Base-by-base conservation (phyloP, 2,329 filamentous ascomycete genomes). In the Xylaria sp. region DNA sequence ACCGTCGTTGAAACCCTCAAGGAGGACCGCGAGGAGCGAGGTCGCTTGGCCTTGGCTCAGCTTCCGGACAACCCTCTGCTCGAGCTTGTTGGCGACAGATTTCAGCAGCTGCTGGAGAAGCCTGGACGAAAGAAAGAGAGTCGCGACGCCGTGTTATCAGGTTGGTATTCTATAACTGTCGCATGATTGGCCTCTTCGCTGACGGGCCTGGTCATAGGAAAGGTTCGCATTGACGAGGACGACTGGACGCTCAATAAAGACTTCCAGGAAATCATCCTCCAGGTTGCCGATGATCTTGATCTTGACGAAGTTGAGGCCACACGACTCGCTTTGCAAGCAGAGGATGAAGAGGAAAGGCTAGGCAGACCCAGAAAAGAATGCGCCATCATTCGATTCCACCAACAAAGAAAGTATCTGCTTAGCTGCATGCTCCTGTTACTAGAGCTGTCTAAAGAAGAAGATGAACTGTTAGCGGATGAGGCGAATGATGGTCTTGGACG, bases 251-350 rank as follows among this genome's bases (percentile, higher is more conserved):
- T 99, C 82, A 97, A 97, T 80, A 87, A 92, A 64, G 90, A 93
- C 70, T 98, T 99, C 80, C 90, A 95, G 76, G 91, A 97, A 79
- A 89, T 91, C 73, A 88, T 90, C 28, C 84, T 97, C 36, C 88
- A 93, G 74, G 85, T 99, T 43, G 92, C 95, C 63, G 94, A 98
- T 79, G 93, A 93, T 73, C 85, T 97, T 69, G 90, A 97, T 75
- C 85, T 99, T 60, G 94, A 99, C 80, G 97, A 99, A 80, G 78
- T 97, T 65, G 89, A 96, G 74, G 91, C 95, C 20, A 92, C 93
- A 10, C 86, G 87, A 72, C 87, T 96, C 58, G 88, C 97, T 65
- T 83, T 97, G 60, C 89, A 91, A 63, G 90, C 92, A 20, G 87
- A 93, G 76, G 86, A 89, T 43, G 90, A 94, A 73, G 85, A 89